A percentile compares a stretch with the other conserved stretches of the same genome.
phyloP scores from a whole-genome alignment of 2,329 filamentous ascomycete species.

The Stemphylium beticola region DNA sequence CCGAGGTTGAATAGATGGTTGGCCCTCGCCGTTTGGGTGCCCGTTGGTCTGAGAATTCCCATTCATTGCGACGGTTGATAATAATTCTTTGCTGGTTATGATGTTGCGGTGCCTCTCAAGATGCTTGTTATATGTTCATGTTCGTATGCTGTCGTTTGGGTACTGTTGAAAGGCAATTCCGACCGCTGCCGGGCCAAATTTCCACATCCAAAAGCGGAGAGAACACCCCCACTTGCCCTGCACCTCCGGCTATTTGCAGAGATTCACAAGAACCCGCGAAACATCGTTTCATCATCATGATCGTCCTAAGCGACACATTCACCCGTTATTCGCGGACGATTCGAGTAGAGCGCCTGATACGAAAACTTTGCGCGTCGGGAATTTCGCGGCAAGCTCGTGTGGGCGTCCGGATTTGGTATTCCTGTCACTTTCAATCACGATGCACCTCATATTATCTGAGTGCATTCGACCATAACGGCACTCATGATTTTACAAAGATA shows the following conservation, averaged over 20 bases:
- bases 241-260: not conserved
- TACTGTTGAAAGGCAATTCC: not conserved
- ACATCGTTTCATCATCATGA: too few species aligned
- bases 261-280: not conserved
- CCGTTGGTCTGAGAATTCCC: not conserved
- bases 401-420: too few species aligned
- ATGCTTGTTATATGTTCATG: not conserved
- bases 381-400: too few species aligned
- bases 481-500: too few species aligned
- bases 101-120: not conserved
- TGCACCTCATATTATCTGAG: too few species aligned
- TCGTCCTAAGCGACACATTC: not conserved
- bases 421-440: too few species aligned
- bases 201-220: not conserved
- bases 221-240: not conserved
- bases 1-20: constrained; percentile 28
- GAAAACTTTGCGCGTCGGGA: too few species aligned
- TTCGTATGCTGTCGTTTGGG: not conserved
- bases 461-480: too few species aligned
- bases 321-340: not conserved
- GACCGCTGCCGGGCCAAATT: not conserved
- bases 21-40: not conserved
- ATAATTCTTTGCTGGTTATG: too few species aligned
- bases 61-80: not conserved
- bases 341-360: too few species aligned